These are phyloP conservation scores for Psidium guajava DNA, from an alignment of 345 rosid species.

Conservation along the genomic window DNA sequence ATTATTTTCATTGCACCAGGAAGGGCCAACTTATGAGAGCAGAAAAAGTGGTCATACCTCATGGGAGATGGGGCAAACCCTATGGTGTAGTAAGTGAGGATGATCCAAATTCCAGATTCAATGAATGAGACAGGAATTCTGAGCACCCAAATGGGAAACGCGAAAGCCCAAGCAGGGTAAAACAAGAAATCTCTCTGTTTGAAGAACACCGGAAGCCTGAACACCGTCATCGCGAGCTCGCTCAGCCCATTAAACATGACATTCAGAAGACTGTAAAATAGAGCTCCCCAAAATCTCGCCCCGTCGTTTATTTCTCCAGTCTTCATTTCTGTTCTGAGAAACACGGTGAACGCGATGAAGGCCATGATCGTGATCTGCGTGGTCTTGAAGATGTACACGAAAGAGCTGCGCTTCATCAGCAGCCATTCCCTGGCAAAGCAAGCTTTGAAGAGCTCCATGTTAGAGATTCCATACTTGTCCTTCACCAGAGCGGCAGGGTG, in stretches of 20 bases:
- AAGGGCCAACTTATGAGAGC: not conserved
- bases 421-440: constrained; percentile 15
- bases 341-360: constrained; percentile 13
- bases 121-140: constrained; percentile 32
- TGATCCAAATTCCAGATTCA: constrained; percentile 38
- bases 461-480: constrained; percentile 20
- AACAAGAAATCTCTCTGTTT: constrained; percentile 50
- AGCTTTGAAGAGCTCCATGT: constrained; percentile 22
- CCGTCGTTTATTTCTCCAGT: constrained; percentile 12
- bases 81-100: constrained; percentile 27
- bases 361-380: constrained; percentile 19
- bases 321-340: constrained; percentile 23
- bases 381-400: constrained; percentile 13
- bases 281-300: constrained; percentile 30
- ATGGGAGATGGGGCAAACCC: constrained; percentile 33
- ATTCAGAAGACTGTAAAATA: constrained; percentile 23
- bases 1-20: not conserved
- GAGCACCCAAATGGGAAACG: constrained; percentile 39
- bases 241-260: constrained; percentile 33
- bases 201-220: constrained; percentile 58
- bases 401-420: constrained; percentile 14
- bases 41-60: constrained; percentile 17
- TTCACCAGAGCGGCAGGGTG: constrained; percentile 22
- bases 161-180: constrained; percentile 53
- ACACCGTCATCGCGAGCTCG: constrained; percentile 47